phyloP scores from a whole-genome alignment of 441 rosid species.

The Eruca vesicaria region DNA sequence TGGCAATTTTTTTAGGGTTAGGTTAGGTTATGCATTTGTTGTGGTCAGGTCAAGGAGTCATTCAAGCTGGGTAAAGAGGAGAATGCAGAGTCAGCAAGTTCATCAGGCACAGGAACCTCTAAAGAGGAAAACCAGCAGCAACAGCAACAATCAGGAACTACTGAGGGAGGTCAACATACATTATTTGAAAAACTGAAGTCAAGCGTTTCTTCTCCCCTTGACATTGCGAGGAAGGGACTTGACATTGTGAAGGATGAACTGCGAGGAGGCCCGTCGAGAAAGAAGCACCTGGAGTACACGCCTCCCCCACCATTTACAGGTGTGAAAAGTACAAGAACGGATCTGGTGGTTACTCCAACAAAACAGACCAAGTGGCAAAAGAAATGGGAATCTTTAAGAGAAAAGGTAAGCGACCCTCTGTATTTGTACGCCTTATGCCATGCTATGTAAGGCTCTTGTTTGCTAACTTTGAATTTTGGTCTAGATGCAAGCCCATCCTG shows the following conservation, averaged over 20 bases:
- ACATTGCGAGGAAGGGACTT: slow-evolving; percentile 82
- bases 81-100: slow-evolving; percentile 39
- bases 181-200: slow-evolving; percentile 68
- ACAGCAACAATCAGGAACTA: slow-evolving; percentile 44
- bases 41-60: slow-evolving; percentile 72
- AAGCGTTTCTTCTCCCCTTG: slow-evolving; percentile 63
- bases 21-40: background rate
- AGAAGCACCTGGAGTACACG: slow-evolving; percentile 80
- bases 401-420: slow-evolving; percentile 45
- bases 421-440: background rate
- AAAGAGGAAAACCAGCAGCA: slow-evolving; percentile 43
- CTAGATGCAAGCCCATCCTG: slow-evolving; percentile 74
- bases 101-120: slow-evolving; percentile 44
- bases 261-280: slow-evolving; percentile 58
- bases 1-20: background rate
- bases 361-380: slow-evolving; percentile 76
- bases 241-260: slow-evolving; percentile 85
- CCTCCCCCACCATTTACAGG: slow-evolving; percentile 61
- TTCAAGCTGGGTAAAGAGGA: slow-evolving; percentile 58
- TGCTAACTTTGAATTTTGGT: background rate
- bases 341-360: slow-evolving; percentile 59
- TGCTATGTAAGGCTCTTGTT: background rate
- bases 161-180: slow-evolving; percentile 44
- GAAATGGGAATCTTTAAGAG: slow-evolving; percentile 68
- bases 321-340: slow-evolving; percentile 79